Evolutionary conservation across 805 yeast genomes (phyloP).

Genomic region (Yamadazyma takamatsuzukensis): DNA sequence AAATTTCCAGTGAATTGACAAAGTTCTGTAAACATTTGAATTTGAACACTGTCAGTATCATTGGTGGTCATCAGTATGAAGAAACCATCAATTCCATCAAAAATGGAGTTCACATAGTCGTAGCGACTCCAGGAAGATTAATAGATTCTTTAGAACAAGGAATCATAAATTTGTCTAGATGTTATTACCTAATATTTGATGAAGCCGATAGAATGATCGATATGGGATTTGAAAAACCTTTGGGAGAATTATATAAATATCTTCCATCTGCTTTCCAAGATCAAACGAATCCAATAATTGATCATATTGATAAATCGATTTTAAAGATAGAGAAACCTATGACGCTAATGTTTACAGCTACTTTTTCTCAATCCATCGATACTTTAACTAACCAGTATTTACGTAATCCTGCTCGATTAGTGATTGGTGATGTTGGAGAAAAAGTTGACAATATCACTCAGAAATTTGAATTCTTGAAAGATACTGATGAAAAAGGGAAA

Average conservation of each 20-base stretch:
- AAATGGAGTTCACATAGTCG: conserved; percentile 63
- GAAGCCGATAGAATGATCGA: conserved; percentile 97
- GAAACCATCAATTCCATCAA: conserved; percentile 60
- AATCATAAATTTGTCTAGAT: conserved; percentile 54
- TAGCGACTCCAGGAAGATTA: conserved; percentile 93
- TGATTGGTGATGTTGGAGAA: conserved; percentile 64
- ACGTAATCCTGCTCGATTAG: conserved; percentile 55
- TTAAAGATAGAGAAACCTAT: conserved; percentile 41
- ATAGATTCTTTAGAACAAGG: conserved; percentile 74
- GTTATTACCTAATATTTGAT: conserved; percentile 74
- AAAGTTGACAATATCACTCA: conserved; percentile 71
- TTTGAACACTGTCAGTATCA: conserved; percentile 57
- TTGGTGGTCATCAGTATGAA: conserved; percentile 88
- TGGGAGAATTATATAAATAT: conserved; percentile 53
- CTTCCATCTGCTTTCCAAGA: conserved; percentile 42
- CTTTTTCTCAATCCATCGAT: conserved; percentile 76
- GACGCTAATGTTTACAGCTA: conserved; percentile 93
- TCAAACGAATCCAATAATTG: conserved; percentile 13
- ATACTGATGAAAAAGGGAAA: conserved; percentile 27
- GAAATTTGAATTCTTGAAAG: conserved; percentile 42
- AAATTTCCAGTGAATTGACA: conserved; percentile 65
- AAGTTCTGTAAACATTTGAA: conserved; percentile 43
- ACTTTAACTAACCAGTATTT: conserved; percentile 62
- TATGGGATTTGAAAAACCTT: conserved; percentile 86
- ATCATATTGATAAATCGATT: conserved; percentile 33